Evolutionary conservation across 169 alveolate species (phyloP).

Genomic region (Plasmodium yoelii): DNA sequence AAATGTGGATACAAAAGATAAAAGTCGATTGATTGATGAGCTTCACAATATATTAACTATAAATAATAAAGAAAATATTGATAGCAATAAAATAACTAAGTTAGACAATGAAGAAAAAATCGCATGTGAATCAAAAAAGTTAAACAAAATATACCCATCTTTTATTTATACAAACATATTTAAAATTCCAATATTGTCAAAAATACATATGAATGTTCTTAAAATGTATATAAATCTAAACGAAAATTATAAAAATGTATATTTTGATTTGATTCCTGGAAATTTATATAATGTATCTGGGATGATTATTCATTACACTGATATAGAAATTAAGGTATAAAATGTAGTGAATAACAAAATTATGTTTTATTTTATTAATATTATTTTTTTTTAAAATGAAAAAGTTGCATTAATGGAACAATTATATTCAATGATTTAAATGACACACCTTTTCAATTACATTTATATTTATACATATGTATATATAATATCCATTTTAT

Average conservation of each 20-base stretch:
- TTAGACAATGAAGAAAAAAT: background rate
- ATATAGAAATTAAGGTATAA: slow-evolving; percentile 44
- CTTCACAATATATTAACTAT: slow-evolving; percentile 26
- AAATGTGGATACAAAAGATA: slow-evolving; percentile 40
- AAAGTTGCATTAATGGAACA: background rate
- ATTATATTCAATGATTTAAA: background rate
- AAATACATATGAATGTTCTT: slow-evolving; percentile 24
- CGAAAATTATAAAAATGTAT: slow-evolving; percentile 6
- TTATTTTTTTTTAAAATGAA: background rate
- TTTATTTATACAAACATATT: slow-evolving; percentile 63
- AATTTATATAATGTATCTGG: slow-evolving; percentile 59
- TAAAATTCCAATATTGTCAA: slow-evolving; percentile 63
- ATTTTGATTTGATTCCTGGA: slow-evolving; percentile 62
- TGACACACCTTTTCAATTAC: background rate
- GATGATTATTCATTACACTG: slow-evolving; percentile 59
- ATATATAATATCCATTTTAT: too few species aligned
- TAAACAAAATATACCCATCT: slow-evolving; percentile 30
- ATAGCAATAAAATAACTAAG: background rate
- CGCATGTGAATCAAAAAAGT: background rate
- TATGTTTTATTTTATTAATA: too few species aligned
- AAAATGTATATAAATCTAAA: slow-evolving; percentile 23
- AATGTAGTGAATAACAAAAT: background rate
- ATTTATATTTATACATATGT: background rate
- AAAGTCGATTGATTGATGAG: slow-evolving; percentile 48
- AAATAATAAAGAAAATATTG: background rate